Base-by-base conservation (phyloP, 2,329 filamentous ascomycete species). In the Setomelanomma holmii region DNA sequence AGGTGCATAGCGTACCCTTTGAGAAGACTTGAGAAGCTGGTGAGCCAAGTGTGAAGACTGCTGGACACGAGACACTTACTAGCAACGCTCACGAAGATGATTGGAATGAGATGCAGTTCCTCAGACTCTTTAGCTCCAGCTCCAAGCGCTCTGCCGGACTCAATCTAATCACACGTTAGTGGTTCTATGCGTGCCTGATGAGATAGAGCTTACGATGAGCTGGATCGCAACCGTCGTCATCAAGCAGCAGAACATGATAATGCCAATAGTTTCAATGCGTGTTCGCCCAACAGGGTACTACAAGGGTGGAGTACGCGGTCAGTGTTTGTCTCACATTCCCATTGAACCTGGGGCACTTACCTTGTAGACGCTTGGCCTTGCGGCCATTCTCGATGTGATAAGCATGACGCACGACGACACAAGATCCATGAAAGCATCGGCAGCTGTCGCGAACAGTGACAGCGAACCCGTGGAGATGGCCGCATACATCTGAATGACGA, bases 141-240 rank as follows among this genome's bases (percentile, higher is more conserved):
- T 14, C 73, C 82, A 5, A 86, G 75, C 6, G 74, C 73, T 47
- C 84, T 78, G n/a, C 77, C 78, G 19, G 85, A 87, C 58, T 86
- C 82, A 49, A 87, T 71, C 69, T 72, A 35, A 4, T 41, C 14
- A 38, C 74, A 73, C 79, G 53, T 70, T 44, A 70, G 62, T 38
- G 2, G 23, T 22, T 11, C 34, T 22, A 23, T 24, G 33, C 42
- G 14, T 42, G 30, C 53, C 38, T 50, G 35, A 57, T 36, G 42
- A 24, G 10, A 36, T n/a, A n/a, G 19, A 21, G 70, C 79, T 69
- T 71, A 83, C 82, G 41, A 86, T 80, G 22, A 88, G 75, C 62
- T 87, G 82, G 22, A 87, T 83, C 41, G 86, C 84, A 3, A 87
- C 85, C 0, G 85, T 87, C 2, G 85, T 86, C 84, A 88, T 87